Evolutionary conservation across 768 basidiomycete genomes (phyloP), one percentile per base, ranked within the genome.

Genomic region (Stropharia rugosoannulata): DNA sequence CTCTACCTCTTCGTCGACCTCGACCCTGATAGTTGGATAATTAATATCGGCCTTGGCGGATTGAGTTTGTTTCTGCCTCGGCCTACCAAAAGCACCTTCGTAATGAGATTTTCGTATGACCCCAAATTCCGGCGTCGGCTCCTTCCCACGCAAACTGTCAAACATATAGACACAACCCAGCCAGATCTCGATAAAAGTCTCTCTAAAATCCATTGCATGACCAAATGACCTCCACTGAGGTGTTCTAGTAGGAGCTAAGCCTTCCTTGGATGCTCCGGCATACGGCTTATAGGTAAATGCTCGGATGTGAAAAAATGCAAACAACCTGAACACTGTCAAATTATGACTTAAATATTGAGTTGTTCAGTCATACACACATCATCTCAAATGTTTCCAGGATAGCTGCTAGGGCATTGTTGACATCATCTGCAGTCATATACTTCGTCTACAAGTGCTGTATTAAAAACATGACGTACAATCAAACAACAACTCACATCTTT

Each of bases 261-360:
- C 64, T 44, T 70, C 68, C 7, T 72, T 70, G 25, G 39, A 49
- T 7, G 63, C 29, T 62, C 65, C 15, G 70, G 73, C 69, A 67
- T 90, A 90, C 1, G 80, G 79, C 60, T 79, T 81, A 69, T 90
- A 90, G 12, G 81, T 79, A 70, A 90, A 93, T 4, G 88, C 87
- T 44, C 76, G 75, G 66, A 93, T 74, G 68, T 93, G 90, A 5
- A 90, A 65, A 49, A 88, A 80, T 4, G 84, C 84, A 62, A 89
- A 88, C 22, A 86, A 59, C 66, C 85, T 85, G 63, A 2, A 52
- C 38, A 25, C n/a, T 37, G 36, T 36, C 11, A 29, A 7, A 22
- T n/a, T 37, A 27, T n/a, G 40, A 11, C 5, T 41, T 10, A 8
- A 16, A 22, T 39, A 35, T 9, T 6, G 22, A 38, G 25, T 27